A percentile compares a stretch with the other conserved stretches of the same genome.
Evolutionary conservation across 306 rosid genomes (phyloP).

Genomic region (Acacia melanoxylon): DNA sequence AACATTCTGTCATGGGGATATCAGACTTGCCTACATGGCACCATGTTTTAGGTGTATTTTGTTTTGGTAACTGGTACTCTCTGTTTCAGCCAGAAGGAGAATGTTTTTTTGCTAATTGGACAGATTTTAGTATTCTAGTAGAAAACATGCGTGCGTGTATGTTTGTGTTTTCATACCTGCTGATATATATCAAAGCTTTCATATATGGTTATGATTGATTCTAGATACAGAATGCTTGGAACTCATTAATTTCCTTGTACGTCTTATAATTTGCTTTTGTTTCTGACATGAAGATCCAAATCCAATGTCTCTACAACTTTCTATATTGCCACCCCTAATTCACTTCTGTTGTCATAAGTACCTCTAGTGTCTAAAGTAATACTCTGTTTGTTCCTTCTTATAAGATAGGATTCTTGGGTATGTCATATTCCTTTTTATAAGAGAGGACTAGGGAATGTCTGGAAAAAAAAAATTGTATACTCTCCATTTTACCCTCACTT

Average conservation of each 20-base stretch:
- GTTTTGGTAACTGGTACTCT: neutral
- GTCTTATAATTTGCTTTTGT: neutral
- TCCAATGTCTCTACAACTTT: neutral
- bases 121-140: neutral
- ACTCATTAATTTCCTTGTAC: neutral
- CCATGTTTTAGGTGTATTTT: neutral
- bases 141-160: too few relatives aligned
- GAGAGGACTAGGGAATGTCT: too few relatives aligned
- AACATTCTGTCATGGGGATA: neutral
- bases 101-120: neutral
- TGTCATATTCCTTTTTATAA: too few relatives aligned
- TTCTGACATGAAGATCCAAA: neutral
- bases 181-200: too few relatives aligned
- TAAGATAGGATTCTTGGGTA: too few relatives aligned
- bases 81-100: neutral
- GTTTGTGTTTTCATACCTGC: too few relatives aligned
- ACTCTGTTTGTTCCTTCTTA: too few relatives aligned
- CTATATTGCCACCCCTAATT: neutral
- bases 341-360: neutral
- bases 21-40: neutral
- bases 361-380: neutral
- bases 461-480: too few relatives aligned
- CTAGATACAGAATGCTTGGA: neutral
- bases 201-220: neutral
- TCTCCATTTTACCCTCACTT: too few relatives aligned